phyloP scores from a whole-genome alignment of 257 asterid genomes.

The Leptodermis oblonga region DNA sequence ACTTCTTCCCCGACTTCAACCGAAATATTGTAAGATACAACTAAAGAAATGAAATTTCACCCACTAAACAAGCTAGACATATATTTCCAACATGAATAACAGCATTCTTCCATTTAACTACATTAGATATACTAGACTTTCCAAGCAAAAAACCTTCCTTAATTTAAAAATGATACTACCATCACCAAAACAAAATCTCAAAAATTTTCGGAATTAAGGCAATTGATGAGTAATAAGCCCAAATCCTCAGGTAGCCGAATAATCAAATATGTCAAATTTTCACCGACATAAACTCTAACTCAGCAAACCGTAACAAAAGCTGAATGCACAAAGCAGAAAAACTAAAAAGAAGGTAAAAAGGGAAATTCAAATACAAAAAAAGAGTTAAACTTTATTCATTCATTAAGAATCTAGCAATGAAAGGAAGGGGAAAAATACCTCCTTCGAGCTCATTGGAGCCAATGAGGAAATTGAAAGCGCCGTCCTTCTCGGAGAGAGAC shows the following conservation, averaged over 20 bases:
- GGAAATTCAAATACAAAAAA: not conserved
- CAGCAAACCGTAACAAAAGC: not conserved
- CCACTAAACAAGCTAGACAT: no score
- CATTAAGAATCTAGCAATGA: not conserved
- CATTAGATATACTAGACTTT: not conserved
- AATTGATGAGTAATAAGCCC: not conserved
- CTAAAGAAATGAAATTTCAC: no score
- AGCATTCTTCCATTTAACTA: no score
- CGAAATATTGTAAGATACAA: not conserved
- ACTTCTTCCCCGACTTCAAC: not conserved
- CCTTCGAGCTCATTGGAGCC: constrained; percentile 84
- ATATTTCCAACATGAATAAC: no score
- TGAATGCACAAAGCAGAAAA: not conserved
- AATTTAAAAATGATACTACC: not conserved
- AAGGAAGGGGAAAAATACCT: constrained; percentile 33
- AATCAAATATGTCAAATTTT: not conserved
- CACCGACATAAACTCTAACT: not conserved
- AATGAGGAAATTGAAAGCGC: constrained; percentile 46
- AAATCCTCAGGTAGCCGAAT: not conserved
- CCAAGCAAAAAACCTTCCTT: not conserved
- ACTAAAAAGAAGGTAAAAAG: no score
- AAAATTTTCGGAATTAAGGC: not conserved
- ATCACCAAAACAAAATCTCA: not conserved
- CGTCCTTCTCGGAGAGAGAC: constrained; percentile 44
- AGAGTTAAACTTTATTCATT: not conserved